These are phyloP conservation scores for Cercospora brassicicola DNA, from an alignment of 2,329 filamentous ascomycete genomes.

Conservation along the genomic window DNA sequence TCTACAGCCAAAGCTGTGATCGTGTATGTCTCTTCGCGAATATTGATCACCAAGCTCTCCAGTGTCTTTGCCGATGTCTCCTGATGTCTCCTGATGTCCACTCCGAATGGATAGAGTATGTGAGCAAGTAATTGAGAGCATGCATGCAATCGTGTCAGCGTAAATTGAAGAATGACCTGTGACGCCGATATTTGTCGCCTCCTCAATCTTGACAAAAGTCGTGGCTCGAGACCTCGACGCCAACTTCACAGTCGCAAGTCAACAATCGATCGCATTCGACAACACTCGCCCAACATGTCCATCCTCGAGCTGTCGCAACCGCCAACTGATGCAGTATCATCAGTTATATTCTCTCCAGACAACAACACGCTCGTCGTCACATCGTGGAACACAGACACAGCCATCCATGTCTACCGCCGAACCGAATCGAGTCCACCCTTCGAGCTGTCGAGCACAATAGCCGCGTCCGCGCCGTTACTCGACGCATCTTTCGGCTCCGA, in stretches of 20 bases:
- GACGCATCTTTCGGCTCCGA: slow-evolving; percentile 84
- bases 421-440: slow-evolving; percentile 46
- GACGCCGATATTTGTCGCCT: background rate
- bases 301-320: slow-evolving; percentile 69
- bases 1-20: too few relatives aligned
- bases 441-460: slow-evolving; percentile 4
- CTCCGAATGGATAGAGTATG: background rate
- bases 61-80: background rate
- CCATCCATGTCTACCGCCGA: slow-evolving; percentile 74
- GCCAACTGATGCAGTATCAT: slow-evolving; percentile 82
- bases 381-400: slow-evolving; percentile 76
- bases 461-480: slow-evolving; percentile 71
- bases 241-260: background rate
- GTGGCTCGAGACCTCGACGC: background rate
- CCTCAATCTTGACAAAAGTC: background rate
- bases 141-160: background rate
- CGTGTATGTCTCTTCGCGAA: background rate
- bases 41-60: background rate
- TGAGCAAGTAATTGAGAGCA: background rate
- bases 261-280: slow-evolving; percentile 5
- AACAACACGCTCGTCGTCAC: slow-evolving; percentile 78
- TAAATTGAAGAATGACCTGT: background rate
- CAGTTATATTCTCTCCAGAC: slow-evolving; percentile 82
- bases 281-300: slow-evolving; percentile 12
- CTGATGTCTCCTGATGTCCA: background rate